phyloP scores from a whole-genome alignment of 2,329 filamentous ascomycete genomes.

The Pyricularia grisea region DNA sequence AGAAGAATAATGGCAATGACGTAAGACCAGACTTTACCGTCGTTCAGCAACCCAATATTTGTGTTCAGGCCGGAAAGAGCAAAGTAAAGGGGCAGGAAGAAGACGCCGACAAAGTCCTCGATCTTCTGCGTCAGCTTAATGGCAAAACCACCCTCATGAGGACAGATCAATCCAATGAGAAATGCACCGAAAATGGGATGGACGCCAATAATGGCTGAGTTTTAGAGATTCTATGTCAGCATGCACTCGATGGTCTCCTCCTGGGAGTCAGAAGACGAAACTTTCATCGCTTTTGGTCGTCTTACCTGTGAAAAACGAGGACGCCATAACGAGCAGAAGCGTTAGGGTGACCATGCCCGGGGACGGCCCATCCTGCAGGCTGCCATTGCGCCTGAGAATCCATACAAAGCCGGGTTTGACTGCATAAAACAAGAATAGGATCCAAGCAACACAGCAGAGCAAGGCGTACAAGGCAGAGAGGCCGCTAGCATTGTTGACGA shows the following conservation, averaged over 20 bases:
- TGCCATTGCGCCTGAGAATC: slow-evolving; percentile 63
- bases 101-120: slow-evolving; percentile 75
- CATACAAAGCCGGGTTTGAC: slow-evolving; percentile 69
- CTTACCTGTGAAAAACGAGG: slow-evolving; percentile 68
- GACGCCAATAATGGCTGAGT: slow-evolving; percentile 66
- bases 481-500: slow-evolving; percentile 81
- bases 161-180: slow-evolving; percentile 79
- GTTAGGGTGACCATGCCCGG: slow-evolving; percentile 79
- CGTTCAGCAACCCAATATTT: slow-evolving; percentile 73
- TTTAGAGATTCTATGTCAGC: neutral
- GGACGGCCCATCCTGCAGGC: slow-evolving; percentile 78
- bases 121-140: slow-evolving; percentile 91
- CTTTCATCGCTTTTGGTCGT: neutral
- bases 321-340: slow-evolving; percentile 66
- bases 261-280: neutral
- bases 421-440: slow-evolving; percentile 62
- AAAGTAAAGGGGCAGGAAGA: slow-evolving; percentile 89
- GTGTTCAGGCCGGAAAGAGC: slow-evolving; percentile 85
- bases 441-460: slow-evolving; percentile 64
- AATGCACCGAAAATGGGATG: slow-evolving; percentile 95
- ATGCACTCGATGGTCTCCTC: neutral
- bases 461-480: slow-evolving; percentile 79
- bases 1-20: slow-evolving; percentile 73
- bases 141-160: slow-evolving; percentile 80
- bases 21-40: slow-evolving; percentile 80